A percentile compares a stretch with the other conserved stretches of the same genome.
Conservation (phyloP, 2,329 filamentous ascomycete species). For the Penicillium griseofulvum region DNA sequence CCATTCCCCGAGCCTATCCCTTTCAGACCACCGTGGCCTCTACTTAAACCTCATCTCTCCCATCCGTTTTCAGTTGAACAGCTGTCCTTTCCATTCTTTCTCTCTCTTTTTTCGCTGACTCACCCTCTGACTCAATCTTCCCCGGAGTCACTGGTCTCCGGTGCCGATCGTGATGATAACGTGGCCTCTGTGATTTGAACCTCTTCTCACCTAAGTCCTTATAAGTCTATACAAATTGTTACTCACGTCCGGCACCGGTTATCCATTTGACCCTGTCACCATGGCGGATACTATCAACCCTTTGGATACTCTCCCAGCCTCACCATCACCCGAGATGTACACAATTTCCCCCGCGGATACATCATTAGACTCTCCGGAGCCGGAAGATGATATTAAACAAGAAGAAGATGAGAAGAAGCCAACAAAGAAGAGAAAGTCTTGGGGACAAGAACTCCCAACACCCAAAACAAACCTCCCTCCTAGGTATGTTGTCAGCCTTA, state of each 20-base stretch:
- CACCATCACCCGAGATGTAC: constrained; percentile 34
- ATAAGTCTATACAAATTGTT: constrained; percentile 2
- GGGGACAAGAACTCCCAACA: constrained; percentile 94
- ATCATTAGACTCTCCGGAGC: constrained; percentile 32
- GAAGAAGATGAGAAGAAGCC: constrained; percentile 63
- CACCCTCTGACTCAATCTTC: constrained; percentile 13
- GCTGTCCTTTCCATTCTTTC: constrained; percentile 33
- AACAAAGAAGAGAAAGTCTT: constrained; percentile 94
- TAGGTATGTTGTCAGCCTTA: constrained; percentile 54
- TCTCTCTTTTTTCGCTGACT: constrained; percentile 13
- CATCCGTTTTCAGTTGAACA: constrained; percentile 26
- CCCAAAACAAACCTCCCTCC: constrained; percentile 96
- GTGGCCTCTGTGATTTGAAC: constrained; percentile 27
- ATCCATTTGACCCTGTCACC: constrained; percentile 12
- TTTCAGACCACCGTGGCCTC: constrained; percentile 43
- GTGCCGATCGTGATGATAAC: constrained; percentile 37
- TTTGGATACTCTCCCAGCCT: constrained; percentile 32
- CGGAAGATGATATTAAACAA: constrained; percentile 20
- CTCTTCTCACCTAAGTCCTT: constrained; percentile 4
- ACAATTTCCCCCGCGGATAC: constrained; percentile 45
- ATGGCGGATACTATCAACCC: constrained; percentile 37
- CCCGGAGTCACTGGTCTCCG: constrained; percentile 26
- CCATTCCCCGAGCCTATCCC: constrained; percentile 9
- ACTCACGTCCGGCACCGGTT: constrained; percentile 18
- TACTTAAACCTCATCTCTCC: constrained; percentile 33